Evolutionary conservation across 176 grass and related monocot species (phyloP).

Genomic region (Cenchrus purpureus): DNA sequence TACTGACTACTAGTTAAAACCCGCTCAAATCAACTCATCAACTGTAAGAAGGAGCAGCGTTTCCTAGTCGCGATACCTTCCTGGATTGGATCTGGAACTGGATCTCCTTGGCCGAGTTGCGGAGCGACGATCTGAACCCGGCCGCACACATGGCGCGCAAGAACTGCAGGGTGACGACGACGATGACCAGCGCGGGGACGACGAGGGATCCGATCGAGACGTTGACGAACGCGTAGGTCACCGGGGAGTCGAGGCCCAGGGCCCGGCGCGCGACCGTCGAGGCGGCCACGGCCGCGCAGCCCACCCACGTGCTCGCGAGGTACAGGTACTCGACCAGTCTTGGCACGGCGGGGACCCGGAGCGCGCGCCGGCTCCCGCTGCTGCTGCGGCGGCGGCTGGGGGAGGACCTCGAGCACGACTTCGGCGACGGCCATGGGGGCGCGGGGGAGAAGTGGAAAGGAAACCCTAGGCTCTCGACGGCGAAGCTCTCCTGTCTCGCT

Average conservation of each 20-base stretch:
- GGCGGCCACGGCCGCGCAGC: background rate
- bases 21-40: background rate
- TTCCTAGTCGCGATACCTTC: background rate
- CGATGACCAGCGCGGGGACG: background rate
- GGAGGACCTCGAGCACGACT: background rate
- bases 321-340: background rate
- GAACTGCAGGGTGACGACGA: background rate
- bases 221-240: background rate
- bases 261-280: background rate
- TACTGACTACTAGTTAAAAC: background rate
- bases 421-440: constrained; percentile 9
- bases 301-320: background rate
- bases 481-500: too few relatives aligned
- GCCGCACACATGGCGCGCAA: background rate
- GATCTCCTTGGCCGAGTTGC: background rate
- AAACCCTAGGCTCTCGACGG: background rate
- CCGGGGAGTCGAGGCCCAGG: background rate
- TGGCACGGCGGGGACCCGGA: background rate
- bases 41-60: background rate
- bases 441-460: background rate
- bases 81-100: background rate
- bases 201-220: background rate
- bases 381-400: background rate
- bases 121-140: background rate
- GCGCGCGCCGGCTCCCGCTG: background rate